These are phyloP conservation scores for Vitis rotundifolia DNA, from an alignment of 164 flowering plant species.

Conservation along the genomic window DNA sequence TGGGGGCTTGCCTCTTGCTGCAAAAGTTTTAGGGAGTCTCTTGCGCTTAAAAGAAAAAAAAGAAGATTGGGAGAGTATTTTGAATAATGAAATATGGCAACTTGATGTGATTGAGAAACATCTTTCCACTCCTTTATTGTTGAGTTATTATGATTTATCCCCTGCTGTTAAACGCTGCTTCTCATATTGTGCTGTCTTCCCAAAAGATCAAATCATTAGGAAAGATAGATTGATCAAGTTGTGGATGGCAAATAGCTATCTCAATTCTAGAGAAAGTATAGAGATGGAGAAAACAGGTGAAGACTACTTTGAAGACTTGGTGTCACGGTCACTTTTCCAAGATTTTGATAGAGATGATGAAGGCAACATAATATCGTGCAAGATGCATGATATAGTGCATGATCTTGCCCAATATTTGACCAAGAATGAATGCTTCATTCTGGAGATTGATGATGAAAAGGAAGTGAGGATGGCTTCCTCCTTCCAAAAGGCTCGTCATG, in stretches of 20 bases:
- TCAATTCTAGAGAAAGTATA: neutral
- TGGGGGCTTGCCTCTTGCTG: slow-evolving; percentile 22
- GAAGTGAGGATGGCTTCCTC: neutral
- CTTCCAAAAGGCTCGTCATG: neutral
- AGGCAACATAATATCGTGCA: neutral
- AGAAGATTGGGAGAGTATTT: slow-evolving; percentile 10
- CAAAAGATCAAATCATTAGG: slow-evolving; percentile 1
- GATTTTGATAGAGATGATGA: slow-evolving; percentile 13
- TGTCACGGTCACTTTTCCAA: slow-evolving; percentile 9
- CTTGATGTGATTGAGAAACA: neutral
- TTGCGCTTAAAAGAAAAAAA: slow-evolving; percentile 8
- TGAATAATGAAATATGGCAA: slow-evolving; percentile 20
- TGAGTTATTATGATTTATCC: slow-evolving; percentile 19
- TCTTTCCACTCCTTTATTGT: slow-evolving; percentile 17
- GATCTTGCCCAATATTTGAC: slow-evolving; percentile 9
- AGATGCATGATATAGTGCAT: slow-evolving; percentile 17
- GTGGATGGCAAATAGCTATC: slow-evolving; percentile 21
- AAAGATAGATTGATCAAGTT: slow-evolving; percentile 3
- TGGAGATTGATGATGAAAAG: neutral
- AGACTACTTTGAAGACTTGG: slow-evolving; percentile 10
- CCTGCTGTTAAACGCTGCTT: slow-evolving; percentile 11
- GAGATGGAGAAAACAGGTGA: neutral
- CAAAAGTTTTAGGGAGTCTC: slow-evolving; percentile 19
- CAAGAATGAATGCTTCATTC: neutral
- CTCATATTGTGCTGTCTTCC: slow-evolving; percentile 25